Conservation (phyloP, 2,329 filamentous ascomycete species). For the Nemania diffusa region DNA sequence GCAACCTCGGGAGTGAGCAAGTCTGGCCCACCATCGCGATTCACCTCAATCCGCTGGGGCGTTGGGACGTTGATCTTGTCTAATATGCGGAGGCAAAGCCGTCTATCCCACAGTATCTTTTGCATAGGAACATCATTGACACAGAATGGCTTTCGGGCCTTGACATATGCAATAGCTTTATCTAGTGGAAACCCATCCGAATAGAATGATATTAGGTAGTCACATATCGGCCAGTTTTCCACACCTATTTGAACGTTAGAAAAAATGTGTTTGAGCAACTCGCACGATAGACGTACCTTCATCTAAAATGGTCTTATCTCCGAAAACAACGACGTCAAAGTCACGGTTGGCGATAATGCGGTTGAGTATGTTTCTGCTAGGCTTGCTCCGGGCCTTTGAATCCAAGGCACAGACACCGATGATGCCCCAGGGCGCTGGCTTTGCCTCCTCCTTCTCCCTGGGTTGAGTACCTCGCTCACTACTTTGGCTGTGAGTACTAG, state of each 20-base stretch:
- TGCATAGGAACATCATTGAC: slow-evolving; percentile 99
- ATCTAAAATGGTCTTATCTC: slow-evolving; percentile 97
- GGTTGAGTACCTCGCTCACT: slow-evolving; percentile 70
- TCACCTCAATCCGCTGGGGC: slow-evolving; percentile 88
- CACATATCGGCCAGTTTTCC: slow-evolving; percentile 60
- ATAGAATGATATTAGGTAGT: slow-evolving; percentile 98
- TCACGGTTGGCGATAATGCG: slow-evolving; percentile 88
- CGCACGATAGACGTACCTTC: slow-evolving; percentile 67
- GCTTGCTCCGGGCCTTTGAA: slow-evolving; percentile 95
- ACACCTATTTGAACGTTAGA: slow-evolving; percentile 52
- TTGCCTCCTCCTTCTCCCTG: slow-evolving; percentile 69
- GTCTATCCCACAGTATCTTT: slow-evolving; percentile 93
- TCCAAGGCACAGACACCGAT: slow-evolving; percentile 97
- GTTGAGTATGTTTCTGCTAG: slow-evolving; percentile 94
- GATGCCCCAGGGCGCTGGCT: slow-evolving; percentile 69
- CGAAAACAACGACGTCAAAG: slow-evolving; percentile 97
- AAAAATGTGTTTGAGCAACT: slow-evolving; percentile 29
- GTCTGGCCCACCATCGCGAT: slow-evolving; percentile 87
- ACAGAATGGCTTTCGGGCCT: slow-evolving; percentile 92
- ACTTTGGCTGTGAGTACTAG: slow-evolving; percentile 82
- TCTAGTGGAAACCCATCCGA: slow-evolving; percentile 97
- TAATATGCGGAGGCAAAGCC: slow-evolving; percentile 86
- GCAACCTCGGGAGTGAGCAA: slow-evolving; percentile 82
- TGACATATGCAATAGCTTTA: slow-evolving; percentile 95
- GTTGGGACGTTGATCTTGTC: slow-evolving; percentile 92